A percentile compares a stretch with the other conserved stretches of the same genome.
Conservation (phyloP, 768 basidiomycete species). For the Rickenella mellea region DNA sequence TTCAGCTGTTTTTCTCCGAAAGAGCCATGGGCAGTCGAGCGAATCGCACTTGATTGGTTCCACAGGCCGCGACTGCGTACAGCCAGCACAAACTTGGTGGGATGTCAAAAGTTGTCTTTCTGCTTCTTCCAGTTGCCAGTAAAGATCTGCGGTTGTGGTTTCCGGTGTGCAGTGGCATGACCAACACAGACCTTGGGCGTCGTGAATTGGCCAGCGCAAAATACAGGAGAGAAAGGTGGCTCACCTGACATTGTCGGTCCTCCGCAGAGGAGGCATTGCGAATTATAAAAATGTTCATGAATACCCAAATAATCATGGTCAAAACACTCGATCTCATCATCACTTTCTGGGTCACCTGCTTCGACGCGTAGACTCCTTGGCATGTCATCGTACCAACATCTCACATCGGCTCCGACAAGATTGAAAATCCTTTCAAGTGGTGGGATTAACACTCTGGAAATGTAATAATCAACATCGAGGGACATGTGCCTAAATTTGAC, state of each 20-base stretch:
- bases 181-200: conserved; percentile 25
- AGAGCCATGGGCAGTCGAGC: conserved; percentile 81
- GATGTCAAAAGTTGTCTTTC: conserved; percentile 46
- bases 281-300: conserved; percentile 65
- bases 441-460: conserved; percentile 76
- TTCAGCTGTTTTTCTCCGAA: conserved; percentile 55
- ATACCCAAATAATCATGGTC: conserved; percentile 41
- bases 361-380: conserved; percentile 44
- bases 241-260: conserved; percentile 43
- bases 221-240: neutral
- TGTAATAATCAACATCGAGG: conserved; percentile 87
- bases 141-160: conserved; percentile 46
- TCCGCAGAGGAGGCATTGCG: conserved; percentile 64
- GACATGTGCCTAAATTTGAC: conserved; percentile 43
- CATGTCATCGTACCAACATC: conserved; percentile 83
- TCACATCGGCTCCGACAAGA: conserved; percentile 81
- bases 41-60: conserved; percentile 73
- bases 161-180: conserved; percentile 24
- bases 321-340: conserved; percentile 13
- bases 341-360: conserved; percentile 24
- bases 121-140: conserved; percentile 41
- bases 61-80: conserved; percentile 41
- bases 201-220: neutral
- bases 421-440: conserved; percentile 88
- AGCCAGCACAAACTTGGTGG: conserved; percentile 73